Evolutionary conservation across 106 monocot species (phyloP), one percentile per base, ranked within the genome.

Genomic region (Cymbidium sinense): DNA sequence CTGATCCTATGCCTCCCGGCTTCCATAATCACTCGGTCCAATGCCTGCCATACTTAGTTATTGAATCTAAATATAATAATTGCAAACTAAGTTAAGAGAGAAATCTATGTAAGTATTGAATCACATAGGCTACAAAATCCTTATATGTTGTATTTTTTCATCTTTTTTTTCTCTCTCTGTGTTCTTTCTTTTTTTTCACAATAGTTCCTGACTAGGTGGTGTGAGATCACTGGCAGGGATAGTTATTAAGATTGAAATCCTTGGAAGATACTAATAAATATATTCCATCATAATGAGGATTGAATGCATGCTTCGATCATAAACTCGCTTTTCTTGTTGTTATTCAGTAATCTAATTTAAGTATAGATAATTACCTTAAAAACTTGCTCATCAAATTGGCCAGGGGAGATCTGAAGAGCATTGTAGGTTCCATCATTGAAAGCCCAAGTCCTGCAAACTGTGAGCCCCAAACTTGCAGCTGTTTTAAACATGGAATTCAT

Each of bases 371-470:
- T n/a, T 86, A 96, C 96, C 96, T 86, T 82, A 65, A 96, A 96
- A 36, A 96, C 88, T 29, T 83, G 75, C 67, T 96, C 91, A 78
- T 96, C 91, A 77, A 96, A 96, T 50, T 75, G 85, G 36, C 94
- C 96, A 4, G 83, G 96, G 30, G 96, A 94, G 58, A 96, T 79
- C 64, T 96, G 96, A 34, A 96, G 85, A 13, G 96, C 96, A 82
- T 94, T 87, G 82, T 96, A 84, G 27, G 88, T 41, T 3, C 96
- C 96, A 77, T 96, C 96, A 76, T 96, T 96, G 82, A 96, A 96
- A 8, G 93, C 96, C 96, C 96, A 96, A 18, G 96, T 91, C 61
- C 96, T 87, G 78, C 96, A 96, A 7, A 96, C 96, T 19, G 94
- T 94, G 70, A 96, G 91, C 9, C 96, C 96, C 89, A 96, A 88